Base-by-base conservation (phyloP, 495 filamentous ascomycete species). In the Xylaria flabelliformis region DNA sequence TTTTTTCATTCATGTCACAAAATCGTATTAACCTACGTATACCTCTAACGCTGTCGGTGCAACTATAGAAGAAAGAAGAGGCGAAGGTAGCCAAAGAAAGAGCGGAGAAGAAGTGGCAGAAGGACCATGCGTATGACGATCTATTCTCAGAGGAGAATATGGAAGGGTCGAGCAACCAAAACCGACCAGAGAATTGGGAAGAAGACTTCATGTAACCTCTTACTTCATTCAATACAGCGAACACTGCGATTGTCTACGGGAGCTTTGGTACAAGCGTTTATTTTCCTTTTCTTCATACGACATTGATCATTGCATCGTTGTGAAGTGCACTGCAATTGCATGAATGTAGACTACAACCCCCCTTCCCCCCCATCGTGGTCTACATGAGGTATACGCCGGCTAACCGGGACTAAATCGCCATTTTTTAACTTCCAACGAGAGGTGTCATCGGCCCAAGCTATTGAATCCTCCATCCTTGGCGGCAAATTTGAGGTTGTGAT, bases 91-190 rank as follows among this genome's bases (percentile, higher is more conserved):
- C 89, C 64, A 88, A 93, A 80, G 95, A 97, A 82, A 81, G 92
- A 44, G 90, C 90, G 77, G 91, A 97, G 83, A 88, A 94, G 83
- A 97, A 95, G 79, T 97, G 90, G 88, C 92, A 97, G 83, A 93
- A 94, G 80, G 94, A 97, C 42, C 94, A 97, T 83, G 95, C 93
- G 3, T 98, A 97, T 81, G 97, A 97, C 80, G 95, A 97, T 53
- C 73, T 94, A 42, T 90, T 92, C 74, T 85, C 87, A 24, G 91
- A 92, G 70, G 90, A 91, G 67, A 90, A 90, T 73, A 80, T 91
- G 79, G 89, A 85, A 41, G 79, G 78, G 29, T 87, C 87, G 46
- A 92, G 88, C 77, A 94, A 94, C 76, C 91, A 94, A 73, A 85
- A 91, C 74, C 86, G 90, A 21, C 79, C 81, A 64, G 84, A 84